phyloP scores from a whole-genome alignment of 2,329 filamentous ascomycete genomes.

The Cytospora mali region DNA sequence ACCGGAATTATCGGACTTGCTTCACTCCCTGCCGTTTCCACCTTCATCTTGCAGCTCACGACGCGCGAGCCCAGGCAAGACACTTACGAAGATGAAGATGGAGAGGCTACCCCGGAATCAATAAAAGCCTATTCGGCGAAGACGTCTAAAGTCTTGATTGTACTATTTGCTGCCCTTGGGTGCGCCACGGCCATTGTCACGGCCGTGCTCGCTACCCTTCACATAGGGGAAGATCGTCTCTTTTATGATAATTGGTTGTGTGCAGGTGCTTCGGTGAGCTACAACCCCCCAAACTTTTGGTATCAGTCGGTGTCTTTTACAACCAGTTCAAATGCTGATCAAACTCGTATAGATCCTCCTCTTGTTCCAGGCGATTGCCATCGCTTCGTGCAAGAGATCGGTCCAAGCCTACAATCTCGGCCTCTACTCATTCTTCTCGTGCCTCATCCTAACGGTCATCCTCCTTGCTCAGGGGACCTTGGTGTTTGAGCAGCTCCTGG shows the following conservation, averaged over 20 bases:
- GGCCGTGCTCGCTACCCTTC: constrained; percentile 54
- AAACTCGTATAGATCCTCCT: constrained; percentile 48
- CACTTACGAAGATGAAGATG: constrained; percentile 70
- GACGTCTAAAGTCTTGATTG: constrained; percentile 56
- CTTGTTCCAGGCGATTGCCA: constrained; percentile 52
- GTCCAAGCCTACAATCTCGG: constrained; percentile 57
- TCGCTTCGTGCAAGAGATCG: constrained; percentile 53
- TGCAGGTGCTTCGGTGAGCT: constrained; percentile 64
- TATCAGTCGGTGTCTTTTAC: not conserved
- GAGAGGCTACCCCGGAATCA: constrained; percentile 66
- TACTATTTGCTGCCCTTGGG: constrained; percentile 57
- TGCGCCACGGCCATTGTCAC: constrained; percentile 58
- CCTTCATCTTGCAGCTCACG: constrained; percentile 35
- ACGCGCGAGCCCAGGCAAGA: constrained; percentile 40
- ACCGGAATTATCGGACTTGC: constrained; percentile 36
- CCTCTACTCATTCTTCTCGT: constrained; percentile 53
- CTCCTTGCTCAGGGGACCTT: constrained; percentile 49
- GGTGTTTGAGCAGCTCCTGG: constrained; percentile 40
- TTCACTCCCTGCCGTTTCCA: constrained; percentile 36
- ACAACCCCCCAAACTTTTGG: not conserved
- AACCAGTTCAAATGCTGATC: constrained; percentile 24
- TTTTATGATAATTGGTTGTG: constrained; percentile 62
- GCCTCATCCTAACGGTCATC: constrained; percentile 46
- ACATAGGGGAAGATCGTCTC: constrained; percentile 40
- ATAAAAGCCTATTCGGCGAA: constrained; percentile 64